phyloP scores from a whole-genome alignment of 331 rosid species.

The Dryas integrifolia region DNA sequence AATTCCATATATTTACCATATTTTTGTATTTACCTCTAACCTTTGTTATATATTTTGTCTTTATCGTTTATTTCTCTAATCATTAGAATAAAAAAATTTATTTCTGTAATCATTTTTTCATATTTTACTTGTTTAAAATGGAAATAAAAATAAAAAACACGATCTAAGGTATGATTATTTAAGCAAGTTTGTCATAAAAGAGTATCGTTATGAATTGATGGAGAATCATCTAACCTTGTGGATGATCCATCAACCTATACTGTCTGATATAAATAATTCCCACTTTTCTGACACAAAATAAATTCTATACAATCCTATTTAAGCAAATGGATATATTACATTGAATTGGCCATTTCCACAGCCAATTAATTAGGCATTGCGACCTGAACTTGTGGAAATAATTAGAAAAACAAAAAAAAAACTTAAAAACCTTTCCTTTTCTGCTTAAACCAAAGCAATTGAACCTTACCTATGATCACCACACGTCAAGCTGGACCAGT shows the following conservation, averaged over 20 bases:
- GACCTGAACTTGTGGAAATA: slow-evolving; percentile 4
- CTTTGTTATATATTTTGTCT: no score
- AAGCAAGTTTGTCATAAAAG: not conserved
- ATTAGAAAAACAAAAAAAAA: not conserved
- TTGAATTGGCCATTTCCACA: not conserved
- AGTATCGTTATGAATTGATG: not conserved
- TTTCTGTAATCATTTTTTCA: no score
- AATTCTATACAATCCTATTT: not conserved
- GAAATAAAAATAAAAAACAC: no score
- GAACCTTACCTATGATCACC: not conserved
- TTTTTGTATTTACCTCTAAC: no score
- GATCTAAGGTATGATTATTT: no score
- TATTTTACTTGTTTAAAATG: no score
- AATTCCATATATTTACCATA: no score
- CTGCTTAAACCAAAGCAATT: not conserved
- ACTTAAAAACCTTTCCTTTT: not conserved
- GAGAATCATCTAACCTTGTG: not conserved
- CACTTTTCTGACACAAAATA: not conserved
- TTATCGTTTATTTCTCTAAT: no score
- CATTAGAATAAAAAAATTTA: no score
- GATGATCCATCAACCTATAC: not conserved
- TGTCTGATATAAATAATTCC: not conserved
- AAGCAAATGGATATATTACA: not conserved
- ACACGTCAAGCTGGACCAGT: not conserved
- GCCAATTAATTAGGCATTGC: not conserved